phyloP scores from a whole-genome alignment of 306 rosid species.

The Aeschynomene evenia region DNA sequence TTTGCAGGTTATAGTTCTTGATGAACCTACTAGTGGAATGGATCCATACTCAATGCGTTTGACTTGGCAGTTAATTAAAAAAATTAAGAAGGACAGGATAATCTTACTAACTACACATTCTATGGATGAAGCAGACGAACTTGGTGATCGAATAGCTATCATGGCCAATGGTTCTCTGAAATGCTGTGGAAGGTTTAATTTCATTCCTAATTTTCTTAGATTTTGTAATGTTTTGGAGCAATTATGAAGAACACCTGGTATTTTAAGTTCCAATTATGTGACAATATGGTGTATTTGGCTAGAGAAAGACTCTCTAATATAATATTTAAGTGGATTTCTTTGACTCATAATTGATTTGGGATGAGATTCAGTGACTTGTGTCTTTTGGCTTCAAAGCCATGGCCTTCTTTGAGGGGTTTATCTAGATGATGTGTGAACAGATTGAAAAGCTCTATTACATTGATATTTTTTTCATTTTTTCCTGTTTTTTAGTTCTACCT shows the following conservation, averaged over 20 bases:
- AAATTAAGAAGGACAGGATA: conserved; percentile 89
- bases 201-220: not conserved
- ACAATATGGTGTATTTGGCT: too few species aligned
- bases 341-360: not conserved
- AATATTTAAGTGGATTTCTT: too few species aligned
- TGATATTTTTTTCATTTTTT: too few species aligned
- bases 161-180: conserved; percentile 96
- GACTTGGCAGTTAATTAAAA: conserved; percentile 96
- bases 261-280: not conserved
- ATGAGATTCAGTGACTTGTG: not conserved
- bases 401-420: not conserved
- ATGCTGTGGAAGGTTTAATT: conserved; percentile 92
- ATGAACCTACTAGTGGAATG: conserved; percentile 99
- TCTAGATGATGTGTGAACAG: not conserved
- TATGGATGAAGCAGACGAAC: conserved; percentile 99
- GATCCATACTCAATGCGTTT: conserved; percentile 98
- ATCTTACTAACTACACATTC: conserved; percentile 93
- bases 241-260: not conserved
- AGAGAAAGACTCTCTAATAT: too few species aligned
- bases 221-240: conserved; percentile 9
- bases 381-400: not conserved
- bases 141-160: conserved; percentile 96
- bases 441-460: not conserved
- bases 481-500: not conserved
- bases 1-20: conserved; percentile 85